Base-by-base conservation (phyloP, 164 flowering plant species). In the Liriodendron chinense region DNA sequence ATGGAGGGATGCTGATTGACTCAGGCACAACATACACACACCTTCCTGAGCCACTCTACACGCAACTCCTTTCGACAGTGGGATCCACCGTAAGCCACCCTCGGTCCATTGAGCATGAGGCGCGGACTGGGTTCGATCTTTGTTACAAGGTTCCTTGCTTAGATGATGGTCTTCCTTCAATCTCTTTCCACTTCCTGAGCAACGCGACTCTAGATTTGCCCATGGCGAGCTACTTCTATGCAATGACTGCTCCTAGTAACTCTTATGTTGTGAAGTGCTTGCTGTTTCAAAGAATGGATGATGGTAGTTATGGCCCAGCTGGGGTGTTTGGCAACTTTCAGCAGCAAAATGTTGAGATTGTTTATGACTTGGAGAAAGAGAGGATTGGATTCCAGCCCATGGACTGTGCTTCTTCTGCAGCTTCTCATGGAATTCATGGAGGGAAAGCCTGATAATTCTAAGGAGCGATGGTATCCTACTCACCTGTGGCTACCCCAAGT, bases 1-100 rank as follows among this genome's bases (percentile, higher is more conserved):
- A 90, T 75, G 96, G 96, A 0, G 96, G 96, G 18, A 79, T 87
- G 87, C 73, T 91, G 79, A 85, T 91, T 18, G 96, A 91, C 76
- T 89, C 92, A 14, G 96, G 96, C 57, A 91, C 96, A 1, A 90
- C 94, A 20, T 90, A 88, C 76, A 90, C 94, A 50, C 92, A 88
- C 78, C 84, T 91, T 0, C 96, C 96, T 0, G 85, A 84, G 47
- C 88, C 90, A 13, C 74, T 87, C 72, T 91, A 86, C 75, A 77
- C 89, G 0, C 73, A 82, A 59, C 80, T 91, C 59, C 83, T 87
- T 0, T 77, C 85, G 0, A 62, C 50, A 43, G 76, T 90, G 22
- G 71, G 83, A 21, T 77, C 85, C 0, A 24, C 21, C 4, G 82
- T 89, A 72, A 69, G 65, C 0, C 80, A 86, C 66, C 88, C 89